Percentiles rank a stretch among this genome's conserved stretches.
phyloP scores from a whole-genome alignment of 2,329 filamentous ascomycete genomes.

The Ophiostoma quercus region DNA sequence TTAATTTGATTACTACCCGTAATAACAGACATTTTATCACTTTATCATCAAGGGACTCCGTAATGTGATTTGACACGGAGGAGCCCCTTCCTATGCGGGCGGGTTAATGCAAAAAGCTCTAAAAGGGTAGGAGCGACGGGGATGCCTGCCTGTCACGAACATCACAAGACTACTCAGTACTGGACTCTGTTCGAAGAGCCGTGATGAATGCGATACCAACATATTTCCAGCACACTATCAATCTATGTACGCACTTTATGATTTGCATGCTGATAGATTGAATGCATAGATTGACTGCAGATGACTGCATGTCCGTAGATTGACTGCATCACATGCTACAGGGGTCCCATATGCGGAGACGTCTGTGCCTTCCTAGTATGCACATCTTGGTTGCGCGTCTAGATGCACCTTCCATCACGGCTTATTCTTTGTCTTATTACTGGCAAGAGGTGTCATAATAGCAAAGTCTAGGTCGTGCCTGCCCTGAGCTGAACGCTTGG shows the following conservation, averaged over 20 bases:
- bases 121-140: conserved; percentile 9
- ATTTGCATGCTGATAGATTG: background rate
- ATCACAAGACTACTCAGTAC: background rate
- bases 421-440: background rate
- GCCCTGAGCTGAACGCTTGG: background rate
- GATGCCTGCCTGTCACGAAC: background rate
- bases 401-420: background rate
- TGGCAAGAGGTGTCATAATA: background rate
- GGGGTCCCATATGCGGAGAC: conserved; percentile 13
- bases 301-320: background rate
- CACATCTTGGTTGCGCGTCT: background rate
- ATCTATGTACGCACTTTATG: conserved; percentile 4
- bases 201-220: background rate
- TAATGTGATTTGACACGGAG: conserved; percentile 16
- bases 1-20: conserved; percentile 6
- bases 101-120: conserved; percentile 17
- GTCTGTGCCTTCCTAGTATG: conserved; percentile 11
- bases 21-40: conserved; percentile 13
- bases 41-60: background rate
- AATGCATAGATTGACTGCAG: conserved; percentile 9
- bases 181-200: background rate
- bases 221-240: background rate
- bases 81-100: conserved; percentile 16
- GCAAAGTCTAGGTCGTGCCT: background rate
- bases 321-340: conserved; percentile 6